Base-by-base conservation (phyloP, 2,329 filamentous ascomycete species). In the Pezicula neosporulosa region DNA sequence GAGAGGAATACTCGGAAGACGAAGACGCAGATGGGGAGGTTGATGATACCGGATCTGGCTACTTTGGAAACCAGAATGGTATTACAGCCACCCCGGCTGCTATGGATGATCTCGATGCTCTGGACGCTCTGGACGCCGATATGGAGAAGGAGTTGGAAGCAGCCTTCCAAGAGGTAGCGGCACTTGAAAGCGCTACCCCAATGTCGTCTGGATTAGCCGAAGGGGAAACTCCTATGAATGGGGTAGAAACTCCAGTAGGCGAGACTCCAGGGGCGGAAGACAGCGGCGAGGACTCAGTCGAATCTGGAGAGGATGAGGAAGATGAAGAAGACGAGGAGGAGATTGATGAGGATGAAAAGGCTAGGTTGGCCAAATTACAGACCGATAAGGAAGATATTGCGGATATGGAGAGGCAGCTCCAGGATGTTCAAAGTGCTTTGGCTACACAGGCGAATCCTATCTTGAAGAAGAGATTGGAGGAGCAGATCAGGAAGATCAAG, bases 331-430 rank as follows among this genome's bases (percentile, higher is more conserved):
- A 68, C 6, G 70, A 70, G 38, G 66, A 64, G 4, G 64, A 70
- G n/a, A 64, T 77, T 27, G 77, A 80, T 51, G 77, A 80, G 35
- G 78, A 80, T 47, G 76, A 74, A 3, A 70, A 70, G 2, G 77
- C 74, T 16, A 69, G 69, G 38, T 69, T 75, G 27, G 72, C 75
- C 24, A 70, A 77, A 56, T 65, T 72, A 21, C 71, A 74, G 41
- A 72, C 75, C 54, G 66, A 75, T 27, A 68, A 70, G 45, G 76
- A 78, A 51, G 77, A 83, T 63, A 78, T 83, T 48, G 72, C 71
- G 4, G 79, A 82, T 60, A 58, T 83, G 56, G 72, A 81, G 63
- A 70, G 71, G 44, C 72, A 77, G 53, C 72, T 82, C 38, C 68
- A 69, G 38, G 65, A 68, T 24, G 70, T 71, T 18, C 66, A 72